A percentile compares a stretch with the other conserved stretches of the same genome.
Conservation (phyloP, 1,139 yeast genomes). For the Saccharomycopsis hybrid region DNA sequence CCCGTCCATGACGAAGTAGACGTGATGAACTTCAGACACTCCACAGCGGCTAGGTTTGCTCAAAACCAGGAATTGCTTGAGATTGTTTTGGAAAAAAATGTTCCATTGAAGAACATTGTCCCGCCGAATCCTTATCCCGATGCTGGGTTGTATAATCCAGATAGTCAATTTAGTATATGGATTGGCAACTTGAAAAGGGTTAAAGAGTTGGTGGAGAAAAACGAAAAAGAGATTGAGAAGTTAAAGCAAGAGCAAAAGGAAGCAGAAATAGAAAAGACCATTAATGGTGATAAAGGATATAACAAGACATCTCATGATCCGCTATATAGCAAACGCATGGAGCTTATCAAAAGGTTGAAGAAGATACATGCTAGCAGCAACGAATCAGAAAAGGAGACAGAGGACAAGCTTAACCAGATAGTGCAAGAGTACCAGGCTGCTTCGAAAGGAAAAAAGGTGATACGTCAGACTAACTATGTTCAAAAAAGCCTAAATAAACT, state of each 20-base stretch:
- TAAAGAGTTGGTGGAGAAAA: constrained; percentile 34
- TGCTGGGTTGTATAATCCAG: constrained; percentile 26
- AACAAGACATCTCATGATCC: not conserved
- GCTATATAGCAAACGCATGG: not conserved
- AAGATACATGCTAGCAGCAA: too few relatives aligned
- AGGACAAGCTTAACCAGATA: not conserved
- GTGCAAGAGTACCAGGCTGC: not conserved
- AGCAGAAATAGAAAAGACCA: too few relatives aligned
- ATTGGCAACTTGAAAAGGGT: constrained; percentile 45
- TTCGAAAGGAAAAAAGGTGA: not conserved
- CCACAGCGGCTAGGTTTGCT: constrained; percentile 45
- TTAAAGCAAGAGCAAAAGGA: constrained; percentile 25
- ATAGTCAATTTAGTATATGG: constrained; percentile 36
- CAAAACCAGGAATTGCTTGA: constrained; percentile 52
- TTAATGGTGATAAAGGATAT: too few relatives aligned
- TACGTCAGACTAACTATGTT: not conserved
- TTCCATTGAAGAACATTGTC: constrained; percentile 42
- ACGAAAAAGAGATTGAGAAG: constrained; percentile 29
- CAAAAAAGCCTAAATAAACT: constrained; percentile 6
- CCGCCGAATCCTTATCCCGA: constrained; percentile 45
- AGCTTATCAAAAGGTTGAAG: not conserved
- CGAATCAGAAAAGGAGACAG: not conserved
- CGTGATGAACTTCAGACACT: constrained; percentile 48
- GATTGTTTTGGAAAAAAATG: constrained; percentile 45
- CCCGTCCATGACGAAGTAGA: constrained; percentile 62